Base-by-base conservation (phyloP, 352 stramenopile genomes). In the Pelagophyceae sp. region DNA sequence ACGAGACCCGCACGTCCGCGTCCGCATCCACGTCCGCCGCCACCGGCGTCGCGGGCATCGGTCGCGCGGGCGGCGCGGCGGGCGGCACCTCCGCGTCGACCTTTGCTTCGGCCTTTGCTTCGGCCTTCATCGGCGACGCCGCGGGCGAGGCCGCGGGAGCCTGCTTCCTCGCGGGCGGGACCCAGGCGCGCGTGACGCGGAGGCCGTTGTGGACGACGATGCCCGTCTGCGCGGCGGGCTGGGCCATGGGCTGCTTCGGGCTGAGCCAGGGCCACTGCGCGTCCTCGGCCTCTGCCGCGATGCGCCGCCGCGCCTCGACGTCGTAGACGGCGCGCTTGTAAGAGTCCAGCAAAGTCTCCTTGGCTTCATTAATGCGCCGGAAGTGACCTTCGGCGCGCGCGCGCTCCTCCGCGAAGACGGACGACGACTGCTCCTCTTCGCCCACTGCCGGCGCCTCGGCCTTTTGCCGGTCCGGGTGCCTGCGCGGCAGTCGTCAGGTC, bases 261-360 rank as follows among this genome's bases (percentile, higher is more conserved):
- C 27, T 61, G 50, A 61, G 50, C 67, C 67, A 74, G 23, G 67
- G 67, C 67, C 33, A 51, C 2, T 1, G 19, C 29, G 3, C 61
- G 61, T 71, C 61, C n/a, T 40, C 61, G 61, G 33, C 61, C 38
- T 74, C 67, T 17, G 31, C 38, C 67, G 33, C 23, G 35, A 74
- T 11, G 67, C 67, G 67, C 23, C 67, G 67, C 2, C 67, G 33
- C 2, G 3, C n/a, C 67, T 74, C 67, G 67, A 74, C 67, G 67
- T 74, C 67, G 67, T 74, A 74, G 15, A 74, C n/a, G 15, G 67
- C 67, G 35, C 67, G 67, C 67, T 74, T 74, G 67, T 74, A 74
- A 19, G 35, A 50, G 67, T 74, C 67, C 15, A 74, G 38, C 15
- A 74, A n/a, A 2, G 31, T 54, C 38, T 74, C 67, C 67, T 74